A percentile compares a stretch with the other conserved stretches of the same genome.
These are phyloP conservation scores for grape (Vitis vinifera) DNA, from an alignment of 164 flowering plant genomes.

Conservation along the genomic window ASM3070453v1 NC_081822.1:8839001-8839500, in stretches of 20 bases:
- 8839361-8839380: slow-evolving; percentile 39
- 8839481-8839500: neutral
- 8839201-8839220: slow-evolving; percentile 90
- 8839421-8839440: slow-evolving; percentile 11
- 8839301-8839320: slow-evolving; percentile 95
- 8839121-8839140: slow-evolving; percentile 89
- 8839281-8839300: slow-evolving; percentile 75
- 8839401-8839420: slow-evolving; percentile 2
- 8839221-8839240: slow-evolving; percentile 95
- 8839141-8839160: slow-evolving; percentile 89
- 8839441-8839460: slow-evolving; percentile 12
- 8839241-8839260: slow-evolving; percentile 82
- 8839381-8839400: neutral
- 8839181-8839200: slow-evolving; percentile 78
- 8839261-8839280: slow-evolving; percentile 97
- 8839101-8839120: slow-evolving; percentile 89
- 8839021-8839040: neutral
- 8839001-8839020: neutral
- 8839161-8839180: slow-evolving; percentile 90
- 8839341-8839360: slow-evolving; percentile 94
- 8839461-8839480: neutral
- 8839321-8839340: slow-evolving; percentile 93
- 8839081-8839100: slow-evolving; percentile 62
- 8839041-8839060: neutral
- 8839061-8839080: neutral